A percentile compares a stretch with the other conserved stretches of the same genome.
Evolutionary conservation across 495 filamentous ascomycete genomes (phyloP).

Genomic region (Hypomontagnella submonticulosa): DNA sequence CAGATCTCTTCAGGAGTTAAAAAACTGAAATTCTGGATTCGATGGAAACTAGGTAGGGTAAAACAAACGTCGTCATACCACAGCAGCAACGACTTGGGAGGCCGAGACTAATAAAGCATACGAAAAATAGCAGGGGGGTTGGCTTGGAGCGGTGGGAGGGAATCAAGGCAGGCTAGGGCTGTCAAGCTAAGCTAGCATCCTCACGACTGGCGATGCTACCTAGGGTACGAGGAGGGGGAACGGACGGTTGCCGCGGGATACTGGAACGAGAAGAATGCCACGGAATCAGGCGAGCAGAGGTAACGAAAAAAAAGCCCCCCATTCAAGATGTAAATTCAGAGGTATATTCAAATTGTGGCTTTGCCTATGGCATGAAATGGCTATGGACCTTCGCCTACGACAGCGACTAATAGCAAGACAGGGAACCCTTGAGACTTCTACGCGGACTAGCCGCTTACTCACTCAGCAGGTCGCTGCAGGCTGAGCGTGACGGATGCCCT

Average conservation of each 20-base stretch:
- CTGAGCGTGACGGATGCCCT: constrained; percentile 43
- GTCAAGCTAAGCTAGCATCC: constrained; percentile 38
- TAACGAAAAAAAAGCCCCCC: constrained; percentile 6
- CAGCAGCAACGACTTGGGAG: constrained; percentile 40
- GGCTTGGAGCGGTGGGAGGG: constrained; percentile 41
- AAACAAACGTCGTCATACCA: constrained; percentile 62
- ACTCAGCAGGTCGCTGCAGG: constrained; percentile 42
- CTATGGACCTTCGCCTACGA: background rate
- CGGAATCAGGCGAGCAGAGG: constrained; percentile 34
- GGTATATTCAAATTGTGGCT: constrained; percentile 32
- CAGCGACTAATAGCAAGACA: constrained; percentile 5
- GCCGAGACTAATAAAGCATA: constrained; percentile 39
- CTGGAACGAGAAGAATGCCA: constrained; percentile 37
- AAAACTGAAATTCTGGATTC: constrained; percentile 27
- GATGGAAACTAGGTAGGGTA: constrained; percentile 39
- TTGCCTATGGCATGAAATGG: constrained; percentile 16
- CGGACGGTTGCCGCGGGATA: constrained; percentile 14
- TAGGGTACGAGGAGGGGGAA: constrained; percentile 21
- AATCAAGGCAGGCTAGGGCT: constrained; percentile 45
- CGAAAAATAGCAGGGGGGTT: constrained; percentile 39
- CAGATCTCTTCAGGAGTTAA: constrained; percentile 37
- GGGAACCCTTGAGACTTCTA: constrained; percentile 19
- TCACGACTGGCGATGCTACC: constrained; percentile 37
- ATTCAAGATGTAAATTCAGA: constrained; percentile 4
- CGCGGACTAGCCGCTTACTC: constrained; percentile 24